Percentiles rank a stretch among this genome's conserved stretches.
These are phyloP conservation scores for Hymenoscyphus fraxineus DNA, from an alignment of 2,329 filamentous ascomycete genomes.

Conservation along the genomic window DNA sequence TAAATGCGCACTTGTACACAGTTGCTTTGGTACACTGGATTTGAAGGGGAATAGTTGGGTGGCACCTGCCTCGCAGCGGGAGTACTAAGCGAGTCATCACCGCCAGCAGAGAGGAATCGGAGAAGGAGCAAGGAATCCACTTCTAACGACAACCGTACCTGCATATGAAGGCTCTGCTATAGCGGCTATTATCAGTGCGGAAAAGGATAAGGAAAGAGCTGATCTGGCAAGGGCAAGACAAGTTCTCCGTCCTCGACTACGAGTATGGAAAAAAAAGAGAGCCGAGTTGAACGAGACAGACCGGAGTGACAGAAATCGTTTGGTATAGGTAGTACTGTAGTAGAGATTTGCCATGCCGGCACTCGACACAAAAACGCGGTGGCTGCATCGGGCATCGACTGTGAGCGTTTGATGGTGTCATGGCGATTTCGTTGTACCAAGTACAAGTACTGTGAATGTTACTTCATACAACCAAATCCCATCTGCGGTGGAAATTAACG, in stretches of 20 bases:
- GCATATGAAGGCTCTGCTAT: no score
- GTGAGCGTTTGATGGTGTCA: slow-evolving; percentile 1
- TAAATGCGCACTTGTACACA: no score
- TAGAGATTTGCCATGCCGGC: not conserved
- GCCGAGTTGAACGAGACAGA: not conserved
- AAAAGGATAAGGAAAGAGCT: not conserved
- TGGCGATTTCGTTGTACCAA: slow-evolving; percentile 8
- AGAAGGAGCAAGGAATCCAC: no score
- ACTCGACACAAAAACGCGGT: not conserved
- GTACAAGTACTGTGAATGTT: no score
- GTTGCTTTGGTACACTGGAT: no score
- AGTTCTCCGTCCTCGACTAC: no score
- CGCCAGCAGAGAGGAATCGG: no score
- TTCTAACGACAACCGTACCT: no score
- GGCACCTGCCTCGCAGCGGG: no score
- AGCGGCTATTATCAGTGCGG: no score
- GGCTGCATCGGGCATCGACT: not conserved
- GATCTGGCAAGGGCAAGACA: not conserved
- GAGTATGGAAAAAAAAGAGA: not conserved
- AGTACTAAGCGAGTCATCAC: no score
- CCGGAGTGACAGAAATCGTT: not conserved
- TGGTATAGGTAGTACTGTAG: not conserved
- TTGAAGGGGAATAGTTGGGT: no score
- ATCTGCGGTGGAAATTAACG: slow-evolving; percentile 7
- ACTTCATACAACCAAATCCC: not conserved